A percentile compares a stretch with the other conserved stretches of the same genome.
Evolutionary conservation across 176 grass and related monocot genomes (phyloP).

Genomic region (Zea luxurians): DNA sequence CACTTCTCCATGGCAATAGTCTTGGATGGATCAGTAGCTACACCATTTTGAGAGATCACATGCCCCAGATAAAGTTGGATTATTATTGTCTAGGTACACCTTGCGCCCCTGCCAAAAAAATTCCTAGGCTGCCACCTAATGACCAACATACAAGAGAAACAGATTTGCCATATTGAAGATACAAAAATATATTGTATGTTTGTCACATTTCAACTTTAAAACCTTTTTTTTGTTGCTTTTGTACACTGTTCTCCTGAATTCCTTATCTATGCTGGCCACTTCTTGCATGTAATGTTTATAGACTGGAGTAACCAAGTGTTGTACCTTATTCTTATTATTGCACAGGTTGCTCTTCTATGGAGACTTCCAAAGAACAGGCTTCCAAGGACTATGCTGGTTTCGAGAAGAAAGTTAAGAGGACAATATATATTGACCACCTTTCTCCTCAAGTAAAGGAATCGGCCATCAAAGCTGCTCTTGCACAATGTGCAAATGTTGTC

Average conservation of each 20-base stretch:
- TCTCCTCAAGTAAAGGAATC: slow-evolving; percentile 44
- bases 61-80: not conserved
- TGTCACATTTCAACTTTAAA: not conserved
- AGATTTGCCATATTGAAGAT: not conserved
- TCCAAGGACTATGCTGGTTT: slow-evolving; percentile 50
- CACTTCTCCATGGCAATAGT: no score
- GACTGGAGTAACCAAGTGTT: not conserved
- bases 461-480: slow-evolving; percentile 59
- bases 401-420: slow-evolving; percentile 46
- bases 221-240: not conserved
- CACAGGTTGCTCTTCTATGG: slow-evolving; percentile 35
- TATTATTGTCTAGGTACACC: not conserved
- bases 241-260: not conserved
- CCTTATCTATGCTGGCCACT: not conserved
- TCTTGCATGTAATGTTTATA: not conserved
- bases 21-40: no score
- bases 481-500: slow-evolving; percentile 51
- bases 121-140: not conserved
- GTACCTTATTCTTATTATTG: not conserved
- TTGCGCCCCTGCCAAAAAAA: not conserved
- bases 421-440: slow-evolving; percentile 59
- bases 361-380: slow-evolving; percentile 33
- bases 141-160: not conserved
- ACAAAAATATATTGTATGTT: not conserved
- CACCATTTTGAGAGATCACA: no score